These are phyloP conservation scores for Gossypium gossypioides DNA, from an alignment of 441 rosid species.

Conservation along the genomic window DNA sequence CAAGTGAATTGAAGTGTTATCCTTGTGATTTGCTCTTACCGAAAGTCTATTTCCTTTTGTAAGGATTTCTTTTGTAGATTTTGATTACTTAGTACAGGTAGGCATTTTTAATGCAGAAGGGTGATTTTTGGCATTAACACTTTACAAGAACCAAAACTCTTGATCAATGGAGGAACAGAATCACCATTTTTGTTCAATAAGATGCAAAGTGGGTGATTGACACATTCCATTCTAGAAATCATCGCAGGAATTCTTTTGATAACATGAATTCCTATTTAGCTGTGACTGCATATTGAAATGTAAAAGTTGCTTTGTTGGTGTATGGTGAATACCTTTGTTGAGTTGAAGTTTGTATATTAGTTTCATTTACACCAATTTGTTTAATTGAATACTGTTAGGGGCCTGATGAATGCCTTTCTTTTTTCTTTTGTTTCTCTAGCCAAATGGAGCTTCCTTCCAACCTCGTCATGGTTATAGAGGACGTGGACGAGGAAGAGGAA, in stretches of 20 bases:
- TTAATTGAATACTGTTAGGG: slow-evolving; percentile 8
- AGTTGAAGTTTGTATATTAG: background rate
- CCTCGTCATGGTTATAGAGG: slow-evolving; percentile 50
- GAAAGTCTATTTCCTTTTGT: background rate
- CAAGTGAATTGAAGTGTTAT: background rate
- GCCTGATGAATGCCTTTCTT: slow-evolving; percentile 4
- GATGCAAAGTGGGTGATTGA: background rate
- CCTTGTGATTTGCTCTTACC: background rate
- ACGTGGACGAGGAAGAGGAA: slow-evolving; percentile 75
- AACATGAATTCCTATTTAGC: background rate
- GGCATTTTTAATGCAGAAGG: background rate
- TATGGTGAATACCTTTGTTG: background rate
- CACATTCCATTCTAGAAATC: background rate
- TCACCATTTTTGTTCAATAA: background rate
- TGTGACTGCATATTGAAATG: background rate
- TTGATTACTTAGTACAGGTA: background rate
- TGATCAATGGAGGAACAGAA: background rate
- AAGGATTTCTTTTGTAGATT: background rate
- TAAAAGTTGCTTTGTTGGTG: background rate
- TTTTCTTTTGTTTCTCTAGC: slow-evolving; percentile 23
- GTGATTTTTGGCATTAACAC: background rate
- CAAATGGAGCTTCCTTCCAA: slow-evolving; percentile 53
- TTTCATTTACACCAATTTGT: background rate
- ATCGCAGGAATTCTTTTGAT: background rate
- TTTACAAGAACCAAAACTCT: background rate